Conservation (phyloP, 2,329 filamentous ascomycete species). For the Karstenula rhodostoma region DNA sequence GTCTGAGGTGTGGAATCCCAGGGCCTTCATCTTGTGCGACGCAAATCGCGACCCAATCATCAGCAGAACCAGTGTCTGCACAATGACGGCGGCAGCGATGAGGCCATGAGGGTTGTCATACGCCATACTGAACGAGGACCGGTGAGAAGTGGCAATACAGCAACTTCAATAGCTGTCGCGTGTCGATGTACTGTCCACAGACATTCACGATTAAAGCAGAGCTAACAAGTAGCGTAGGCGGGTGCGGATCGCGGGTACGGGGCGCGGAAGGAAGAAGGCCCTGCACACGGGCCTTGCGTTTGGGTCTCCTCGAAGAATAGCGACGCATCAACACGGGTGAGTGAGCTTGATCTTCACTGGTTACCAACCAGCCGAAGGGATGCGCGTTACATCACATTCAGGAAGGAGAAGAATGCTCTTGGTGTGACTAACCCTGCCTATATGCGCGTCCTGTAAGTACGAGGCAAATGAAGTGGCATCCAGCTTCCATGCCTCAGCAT, state of each 20-base stretch:
- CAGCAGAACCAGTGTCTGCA: slow-evolving; percentile 11
- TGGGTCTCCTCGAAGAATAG: not conserved
- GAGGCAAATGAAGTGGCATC: not conserved
- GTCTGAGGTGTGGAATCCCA: slow-evolving; percentile 8
- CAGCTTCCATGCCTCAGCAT: not conserved
- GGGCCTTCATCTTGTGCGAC: slow-evolving; percentile 9
- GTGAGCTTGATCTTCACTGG: not conserved
- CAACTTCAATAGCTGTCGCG: not conserved
- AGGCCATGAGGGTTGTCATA: slow-evolving; percentile 16
- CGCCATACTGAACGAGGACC: slow-evolving; percentile 7
- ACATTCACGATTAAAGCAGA: not conserved
- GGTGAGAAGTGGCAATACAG: not conserved
- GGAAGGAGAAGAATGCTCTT: not conserved
- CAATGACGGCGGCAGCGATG: slow-evolving; percentile 16
- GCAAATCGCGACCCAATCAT: slow-evolving; percentile 10
- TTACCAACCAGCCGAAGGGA: not conserved
- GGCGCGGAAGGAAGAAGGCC: not conserved
- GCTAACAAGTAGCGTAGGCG: not conserved
- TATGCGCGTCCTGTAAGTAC: too few relatives aligned
- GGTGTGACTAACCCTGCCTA: not conserved
- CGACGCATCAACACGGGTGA: not conserved
- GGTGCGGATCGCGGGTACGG: not conserved
- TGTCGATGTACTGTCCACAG: not conserved
- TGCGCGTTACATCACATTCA: not conserved
- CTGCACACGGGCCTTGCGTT: not conserved